Evolutionary conservation across 1,284 basidiomycete species (phyloP).

Genomic region (Pseudozyma tsukubaensis): DNA sequence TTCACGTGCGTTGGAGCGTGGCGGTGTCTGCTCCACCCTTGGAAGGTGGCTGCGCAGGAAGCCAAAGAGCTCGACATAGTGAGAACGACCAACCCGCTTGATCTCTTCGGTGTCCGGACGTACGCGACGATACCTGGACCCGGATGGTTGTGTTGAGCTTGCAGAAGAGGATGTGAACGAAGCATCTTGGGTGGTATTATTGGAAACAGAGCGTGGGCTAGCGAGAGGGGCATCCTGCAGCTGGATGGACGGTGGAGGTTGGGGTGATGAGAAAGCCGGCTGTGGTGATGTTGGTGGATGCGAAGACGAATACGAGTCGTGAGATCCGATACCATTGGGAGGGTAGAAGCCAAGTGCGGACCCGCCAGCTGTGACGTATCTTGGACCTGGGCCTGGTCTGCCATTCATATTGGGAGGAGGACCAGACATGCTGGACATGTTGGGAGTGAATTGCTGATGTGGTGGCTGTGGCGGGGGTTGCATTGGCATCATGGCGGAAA

Average conservation of each 20-base stretch:
- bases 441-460: conserved; percentile 40
- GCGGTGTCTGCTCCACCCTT: conserved; percentile 61
- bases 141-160: conserved; percentile 29
- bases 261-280: conserved; percentile 17
- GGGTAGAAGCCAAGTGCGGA: conserved; percentile 35
- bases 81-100: conserved; percentile 52
- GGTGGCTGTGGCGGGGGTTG: conserved; percentile 47
- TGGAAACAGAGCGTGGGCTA: conserved; percentile 16
- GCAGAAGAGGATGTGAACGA: conserved; percentile 31
- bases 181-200: conserved; percentile 19
- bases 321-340: conserved; percentile 16
- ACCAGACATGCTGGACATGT: conserved; percentile 20
- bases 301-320: conserved; percentile 19
- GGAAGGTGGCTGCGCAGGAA: conserved; percentile 64
- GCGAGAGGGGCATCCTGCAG: conserved; percentile 31
- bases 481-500: conserved; percentile 47
- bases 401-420: conserved; percentile 26
- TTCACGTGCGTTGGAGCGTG: conserved; percentile 65
- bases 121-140: conserved; percentile 23
- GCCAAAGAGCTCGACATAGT: conserved; percentile 64
- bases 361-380: conserved; percentile 9
- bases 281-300: conserved; percentile 19
- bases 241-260: conserved; percentile 24
- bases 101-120: conserved; percentile 62
- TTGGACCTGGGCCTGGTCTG: conserved; percentile 4